phyloP scores from a whole-genome alignment of 2,329 filamentous ascomycete genomes.

The Triangularia verruculosa region DNA sequence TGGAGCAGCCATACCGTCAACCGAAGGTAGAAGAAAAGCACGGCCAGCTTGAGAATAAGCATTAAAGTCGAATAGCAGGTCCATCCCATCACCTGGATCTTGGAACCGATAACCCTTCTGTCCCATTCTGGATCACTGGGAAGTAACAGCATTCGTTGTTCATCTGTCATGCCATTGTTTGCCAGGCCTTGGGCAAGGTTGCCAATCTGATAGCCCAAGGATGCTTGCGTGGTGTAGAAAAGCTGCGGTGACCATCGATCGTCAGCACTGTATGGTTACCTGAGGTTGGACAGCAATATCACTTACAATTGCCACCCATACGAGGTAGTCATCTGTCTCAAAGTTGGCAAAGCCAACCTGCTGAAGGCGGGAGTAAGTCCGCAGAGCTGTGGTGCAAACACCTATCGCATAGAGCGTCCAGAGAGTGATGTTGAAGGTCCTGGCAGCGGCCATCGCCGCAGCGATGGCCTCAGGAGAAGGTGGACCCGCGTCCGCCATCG shows the following conservation, averaged over 20 bases:
- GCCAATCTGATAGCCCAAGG: constrained; percentile 47
- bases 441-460: constrained; percentile 28
- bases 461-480: constrained; percentile 18
- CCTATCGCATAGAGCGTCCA: constrained; percentile 38
- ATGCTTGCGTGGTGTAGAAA: constrained; percentile 49
- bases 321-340: constrained; percentile 37
- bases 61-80: constrained; percentile 50
- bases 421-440: constrained; percentile 34
- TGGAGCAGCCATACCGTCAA: constrained; percentile 36
- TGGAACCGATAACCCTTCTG: constrained; percentile 45
- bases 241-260: constrained; percentile 22
- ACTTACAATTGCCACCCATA: constrained; percentile 32
- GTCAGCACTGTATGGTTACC: not conserved
- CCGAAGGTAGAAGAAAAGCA: constrained; percentile 53
- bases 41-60: constrained; percentile 52
- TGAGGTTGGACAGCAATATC: constrained; percentile 24
- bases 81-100: constrained; percentile 54
- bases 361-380: constrained; percentile 36
- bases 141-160: constrained; percentile 41
- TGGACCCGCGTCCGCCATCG: not conserved
- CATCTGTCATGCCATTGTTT: constrained; percentile 54
- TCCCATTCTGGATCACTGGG: constrained; percentile 43
- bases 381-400: constrained; percentile 34
- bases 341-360: constrained; percentile 34
- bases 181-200: constrained; percentile 47